A percentile compares a stretch with the other conserved stretches of the same genome.
Evolutionary conservation across 1,284 basidiomycete genomes (phyloP).

Genomic region (Apiotrichum gamsii): DNA sequence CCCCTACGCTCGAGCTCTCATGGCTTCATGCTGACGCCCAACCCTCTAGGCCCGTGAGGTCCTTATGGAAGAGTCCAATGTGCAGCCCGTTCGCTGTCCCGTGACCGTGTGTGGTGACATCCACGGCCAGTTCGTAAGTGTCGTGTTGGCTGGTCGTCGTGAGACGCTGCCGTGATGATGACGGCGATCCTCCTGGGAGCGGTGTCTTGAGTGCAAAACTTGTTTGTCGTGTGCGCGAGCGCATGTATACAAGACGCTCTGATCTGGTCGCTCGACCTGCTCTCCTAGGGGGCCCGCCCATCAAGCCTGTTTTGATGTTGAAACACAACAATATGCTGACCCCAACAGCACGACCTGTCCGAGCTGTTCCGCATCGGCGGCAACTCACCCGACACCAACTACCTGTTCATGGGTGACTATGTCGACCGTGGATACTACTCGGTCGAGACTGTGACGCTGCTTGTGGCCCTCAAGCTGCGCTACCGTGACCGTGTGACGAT

Average conservation of each 20-base stretch:
- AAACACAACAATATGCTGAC: too few relatives aligned
- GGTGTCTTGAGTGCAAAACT: neutral
- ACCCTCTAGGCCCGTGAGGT: slow-evolving; percentile 80
- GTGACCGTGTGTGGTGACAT: slow-evolving; percentile 98
- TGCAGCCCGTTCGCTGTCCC: slow-evolving; percentile 95
- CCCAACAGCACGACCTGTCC: slow-evolving; percentile 84
- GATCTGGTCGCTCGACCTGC: too few relatives aligned
- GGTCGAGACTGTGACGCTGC: slow-evolving; percentile 97
- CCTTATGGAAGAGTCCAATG: slow-evolving; percentile 94
- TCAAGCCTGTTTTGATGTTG: too few relatives aligned
- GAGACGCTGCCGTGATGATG: too few relatives aligned
- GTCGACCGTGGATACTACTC: slow-evolving; percentile 99
- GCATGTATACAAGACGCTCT: too few relatives aligned
- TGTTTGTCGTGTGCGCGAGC: neutral
- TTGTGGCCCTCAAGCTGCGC: slow-evolving; percentile 94
- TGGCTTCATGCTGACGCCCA: slow-evolving; percentile 1
- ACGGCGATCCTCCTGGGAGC: too few relatives aligned
- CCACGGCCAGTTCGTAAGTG: slow-evolving; percentile 97
- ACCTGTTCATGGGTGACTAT: slow-evolving; percentile 99
- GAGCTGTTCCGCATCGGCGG: slow-evolving; percentile 99
- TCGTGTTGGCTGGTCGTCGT: neutral
- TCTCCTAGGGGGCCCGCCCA: too few relatives aligned
- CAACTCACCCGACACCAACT: slow-evolving; percentile 99
- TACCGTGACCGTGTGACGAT: slow-evolving; percentile 99
- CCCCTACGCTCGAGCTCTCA: too few relatives aligned